Conservation (phyloP, 306 rosid genomes). For the Quercus cerris region DNA sequence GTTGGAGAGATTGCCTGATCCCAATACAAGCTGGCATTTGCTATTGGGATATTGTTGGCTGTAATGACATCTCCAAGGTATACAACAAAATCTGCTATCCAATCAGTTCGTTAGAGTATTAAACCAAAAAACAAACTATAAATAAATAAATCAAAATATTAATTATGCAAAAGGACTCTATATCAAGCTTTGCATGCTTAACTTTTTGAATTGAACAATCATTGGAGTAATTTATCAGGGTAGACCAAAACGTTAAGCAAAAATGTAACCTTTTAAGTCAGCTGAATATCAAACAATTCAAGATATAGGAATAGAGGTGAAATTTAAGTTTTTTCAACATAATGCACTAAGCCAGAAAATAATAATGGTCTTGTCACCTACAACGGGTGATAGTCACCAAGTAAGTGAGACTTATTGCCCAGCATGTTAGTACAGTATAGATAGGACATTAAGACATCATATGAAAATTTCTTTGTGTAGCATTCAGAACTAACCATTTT, state of each 20-base stretch:
- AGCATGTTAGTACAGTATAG: neutral
- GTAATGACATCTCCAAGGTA: conserved; percentile 87
- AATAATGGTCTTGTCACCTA: neutral
- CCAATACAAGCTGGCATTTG: conserved; percentile 81
- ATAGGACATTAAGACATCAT: neutral
- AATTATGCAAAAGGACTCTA: neutral
- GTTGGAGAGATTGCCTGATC: conserved; percentile 71
- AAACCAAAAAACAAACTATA: neutral
- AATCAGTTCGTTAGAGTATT: conserved; percentile 10
- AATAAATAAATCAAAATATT: neutral
- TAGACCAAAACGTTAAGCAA: too few species aligned
- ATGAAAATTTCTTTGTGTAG: neutral
- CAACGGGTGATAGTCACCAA: neutral
- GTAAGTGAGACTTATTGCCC: neutral
- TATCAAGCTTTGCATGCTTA: neutral
- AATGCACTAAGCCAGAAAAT: too few species aligned
- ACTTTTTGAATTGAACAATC: neutral
- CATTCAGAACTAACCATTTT: neutral
- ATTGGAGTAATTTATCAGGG: neutral
- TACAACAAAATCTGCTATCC: conserved; percentile 75
- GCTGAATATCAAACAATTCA: neutral
- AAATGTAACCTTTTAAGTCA: too few species aligned
- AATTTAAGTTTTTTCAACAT: neutral
- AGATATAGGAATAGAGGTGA: neutral
- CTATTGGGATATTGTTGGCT: conserved; percentile 64